phyloP scores from a whole-genome alignment of 805 yeast genomes.

The Yueomyces sinensis region DNA sequence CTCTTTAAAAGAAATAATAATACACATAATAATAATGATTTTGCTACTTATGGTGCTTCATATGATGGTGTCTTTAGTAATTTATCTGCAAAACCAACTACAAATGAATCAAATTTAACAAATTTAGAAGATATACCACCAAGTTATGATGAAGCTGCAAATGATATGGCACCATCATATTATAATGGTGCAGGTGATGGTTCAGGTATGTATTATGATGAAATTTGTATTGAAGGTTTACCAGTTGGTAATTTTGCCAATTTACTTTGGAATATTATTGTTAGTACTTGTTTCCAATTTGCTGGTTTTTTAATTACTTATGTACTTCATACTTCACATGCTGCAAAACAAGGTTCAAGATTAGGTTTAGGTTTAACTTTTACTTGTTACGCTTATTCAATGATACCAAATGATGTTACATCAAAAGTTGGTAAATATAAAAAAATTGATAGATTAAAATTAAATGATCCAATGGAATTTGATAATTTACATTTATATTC shows the following conservation, averaged over 20 bases:
- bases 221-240: slow-evolving; percentile 84
- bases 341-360: slow-evolving; percentile 89
- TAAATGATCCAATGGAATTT: slow-evolving; percentile 44
- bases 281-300: slow-evolving; percentile 84
- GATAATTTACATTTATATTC: slow-evolving; percentile 26
- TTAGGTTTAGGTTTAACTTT: slow-evolving; percentile 84
- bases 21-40: neutral
- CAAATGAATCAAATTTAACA: slow-evolving; percentile 12
- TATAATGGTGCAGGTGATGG: slow-evolving; percentile 82
- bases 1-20: slow-evolving; percentile 18
- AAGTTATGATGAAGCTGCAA: slow-evolving; percentile 87
- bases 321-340: slow-evolving; percentile 88
- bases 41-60: slow-evolving; percentile 9
- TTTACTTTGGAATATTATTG: slow-evolving; percentile 79
- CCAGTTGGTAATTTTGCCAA: slow-evolving; percentile 91
- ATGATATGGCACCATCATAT: slow-evolving; percentile 89
- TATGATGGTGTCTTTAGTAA: slow-evolving; percentile 89
- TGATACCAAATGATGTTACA: slow-evolving; percentile 33
- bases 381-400: slow-evolving; percentile 50
- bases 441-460: slow-evolving; percentile 31
- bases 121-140: slow-evolving; percentile 52
- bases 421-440: slow-evolving; percentile 21
- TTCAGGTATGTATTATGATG: slow-evolving; percentile 52
- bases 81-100: slow-evolving; percentile 78
- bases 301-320: slow-evolving; percentile 88